Base-by-base conservation (phyloP, 148 eudicot species). In the Chenopodium suecicum region DNA sequence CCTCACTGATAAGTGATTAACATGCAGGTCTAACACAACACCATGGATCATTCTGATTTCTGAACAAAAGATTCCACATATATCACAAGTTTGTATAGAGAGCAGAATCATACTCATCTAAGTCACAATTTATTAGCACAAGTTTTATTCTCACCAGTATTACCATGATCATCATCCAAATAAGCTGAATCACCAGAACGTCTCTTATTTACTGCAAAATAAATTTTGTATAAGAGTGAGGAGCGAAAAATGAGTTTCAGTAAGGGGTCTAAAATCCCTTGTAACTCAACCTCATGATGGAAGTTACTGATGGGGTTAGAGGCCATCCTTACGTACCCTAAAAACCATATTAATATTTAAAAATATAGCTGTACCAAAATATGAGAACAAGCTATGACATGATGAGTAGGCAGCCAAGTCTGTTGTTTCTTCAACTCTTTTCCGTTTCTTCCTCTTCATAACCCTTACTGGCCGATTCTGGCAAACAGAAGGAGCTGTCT, bases 371-470 rank as follows among this genome's bases (percentile, higher is more conserved):
- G 70, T 91, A 92, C 96, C 98, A 86, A 82, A 89, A 81, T 89
- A 89, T 64, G 98, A 91, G 81, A 94, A 91, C 81, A 94, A 82
- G 85, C 74, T 87, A 84, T 92, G 96, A 14, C 70, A 82, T 60
- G 91, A 82, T 78, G 87, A 85, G 80, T 90, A 94, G 17, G 89
- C 84, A 75, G 79, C 83, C 78, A 83, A 50, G 82, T 92, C 90
- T 31, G 32, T 74, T 62, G 87, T 84, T 47, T 90, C 93, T 85
- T 94, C 98, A 52, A 82, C 87, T 86, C 89, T 83, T 83, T 83
- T 92, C 85, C 98, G 87, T 84, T 85, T 94, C 88, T 88, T 92
- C 87, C 98, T 88, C 87, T 80, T 87, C 84, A 90, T 80, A 50
- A 90, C 19, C 73, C 81, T 85, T 66, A 62, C 82, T 60, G 83